Conservation (phyloP, 306 rosid species). For the Calophaca sinica region DNA sequence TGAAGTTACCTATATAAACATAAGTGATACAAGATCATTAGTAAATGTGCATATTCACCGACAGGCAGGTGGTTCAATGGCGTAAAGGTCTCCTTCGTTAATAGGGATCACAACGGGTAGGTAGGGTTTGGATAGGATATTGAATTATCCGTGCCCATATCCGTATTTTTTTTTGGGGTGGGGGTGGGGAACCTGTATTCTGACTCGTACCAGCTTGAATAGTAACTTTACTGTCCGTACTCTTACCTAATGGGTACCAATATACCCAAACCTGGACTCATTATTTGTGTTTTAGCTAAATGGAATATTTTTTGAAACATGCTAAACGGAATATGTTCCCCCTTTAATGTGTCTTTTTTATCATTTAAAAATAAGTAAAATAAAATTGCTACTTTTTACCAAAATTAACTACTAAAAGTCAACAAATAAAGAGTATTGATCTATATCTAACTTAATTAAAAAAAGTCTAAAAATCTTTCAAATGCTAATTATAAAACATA, state of each 20-base stretch:
- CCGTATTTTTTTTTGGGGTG: too few relatives aligned
- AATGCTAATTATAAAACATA: not conserved
- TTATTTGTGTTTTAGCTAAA: constrained; percentile 3
- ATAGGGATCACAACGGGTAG: not conserved
- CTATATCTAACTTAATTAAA: not conserved
- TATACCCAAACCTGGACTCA: not conserved
- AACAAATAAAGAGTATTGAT: not conserved
- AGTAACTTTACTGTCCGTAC: not conserved
- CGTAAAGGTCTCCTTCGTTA: constrained; percentile 20
- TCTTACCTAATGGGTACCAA: not conserved
- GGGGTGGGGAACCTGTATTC: not conserved
- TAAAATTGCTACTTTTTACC: not conserved
- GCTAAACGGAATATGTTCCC: not conserved
- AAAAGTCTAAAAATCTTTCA: constrained; percentile 1
- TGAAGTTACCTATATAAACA: constrained; percentile 65
- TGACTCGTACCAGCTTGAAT: not conserved
- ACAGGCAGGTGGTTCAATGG: constrained; percentile 24
- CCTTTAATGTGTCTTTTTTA: not conserved
- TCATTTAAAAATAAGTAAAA: not conserved
- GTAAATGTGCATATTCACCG: constrained; percentile 37
- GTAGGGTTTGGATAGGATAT: not conserved
- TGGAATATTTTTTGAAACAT: too few relatives aligned
- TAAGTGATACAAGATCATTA: constrained; percentile 35
- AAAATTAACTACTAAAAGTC: not conserved
- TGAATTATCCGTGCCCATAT: not conserved